Conservation (phyloP, 768 basidiomycete species). For the Floccularia luteovirens region DNA sequence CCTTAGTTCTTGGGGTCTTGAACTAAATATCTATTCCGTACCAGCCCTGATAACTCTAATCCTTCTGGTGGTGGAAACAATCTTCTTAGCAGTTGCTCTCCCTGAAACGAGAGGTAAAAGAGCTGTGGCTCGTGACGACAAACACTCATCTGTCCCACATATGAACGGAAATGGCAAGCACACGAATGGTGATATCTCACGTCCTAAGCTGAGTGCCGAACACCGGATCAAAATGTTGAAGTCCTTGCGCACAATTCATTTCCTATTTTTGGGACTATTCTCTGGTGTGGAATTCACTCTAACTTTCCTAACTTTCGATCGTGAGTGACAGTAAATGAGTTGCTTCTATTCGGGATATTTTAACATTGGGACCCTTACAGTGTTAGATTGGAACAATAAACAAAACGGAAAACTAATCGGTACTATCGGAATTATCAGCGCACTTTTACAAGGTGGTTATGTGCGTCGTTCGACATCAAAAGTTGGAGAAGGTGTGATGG, state of each 20-base stretch:
- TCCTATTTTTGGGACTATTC: constrained; percentile 83
- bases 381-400: constrained; percentile 84
- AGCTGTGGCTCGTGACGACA: constrained; percentile 11
- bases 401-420: constrained; percentile 83
- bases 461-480: constrained; percentile 75
- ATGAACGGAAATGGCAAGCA: constrained; percentile 2
- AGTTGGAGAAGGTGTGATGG: constrained; percentile 77
- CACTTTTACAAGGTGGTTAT: constrained; percentile 89
- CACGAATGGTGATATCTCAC: constrained; percentile 7
- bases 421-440: constrained; percentile 86
- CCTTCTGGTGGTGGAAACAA: constrained; percentile 72
- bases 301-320: constrained; percentile 88
- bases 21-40: constrained; percentile 83
- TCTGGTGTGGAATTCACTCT: constrained; percentile 96
- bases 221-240: constrained; percentile 52
- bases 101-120: constrained; percentile 77
- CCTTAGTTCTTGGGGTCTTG: constrained; percentile 44
- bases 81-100: constrained; percentile 65
- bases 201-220: constrained; percentile 24
- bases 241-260: constrained; percentile 63
- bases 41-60: constrained; percentile 83
- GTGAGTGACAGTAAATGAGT: too few relatives aligned
- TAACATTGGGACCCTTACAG: constrained; percentile 24
- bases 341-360: too few relatives aligned
- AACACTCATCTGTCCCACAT: neutral